A percentile compares a stretch with the other conserved stretches of the same genome.
phyloP scores from a whole-genome alignment of 768 basidiomycete genomes.

The Lepiota venenata region DNA sequence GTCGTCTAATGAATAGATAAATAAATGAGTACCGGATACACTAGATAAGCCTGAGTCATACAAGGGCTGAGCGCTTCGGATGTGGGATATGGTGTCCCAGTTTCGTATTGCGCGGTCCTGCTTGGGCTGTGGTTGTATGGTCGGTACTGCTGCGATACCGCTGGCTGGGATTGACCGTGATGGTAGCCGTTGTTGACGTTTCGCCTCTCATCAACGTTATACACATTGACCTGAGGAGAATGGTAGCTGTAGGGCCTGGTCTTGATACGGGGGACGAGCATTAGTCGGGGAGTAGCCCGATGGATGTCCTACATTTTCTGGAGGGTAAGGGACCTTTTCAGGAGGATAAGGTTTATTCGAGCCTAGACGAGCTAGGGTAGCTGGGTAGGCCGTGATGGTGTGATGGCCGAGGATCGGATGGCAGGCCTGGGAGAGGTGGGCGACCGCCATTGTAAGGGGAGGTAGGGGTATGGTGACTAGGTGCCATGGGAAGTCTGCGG shows the following conservation, averaged over 20 bases:
- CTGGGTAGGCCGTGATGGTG: constrained; percentile 1
- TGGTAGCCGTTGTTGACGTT: constrained; percentile 15
- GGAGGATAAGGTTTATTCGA: background rate
- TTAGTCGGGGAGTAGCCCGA: background rate
- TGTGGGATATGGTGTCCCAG: background rate
- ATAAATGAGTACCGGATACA: background rate
- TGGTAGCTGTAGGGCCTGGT: constrained; percentile 11
- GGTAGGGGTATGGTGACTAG: constrained; percentile 10
- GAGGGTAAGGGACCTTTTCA: constrained; percentile 1
- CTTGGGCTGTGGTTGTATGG: constrained; percentile 10
- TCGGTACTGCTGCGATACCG: background rate
- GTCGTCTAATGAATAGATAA: background rate
- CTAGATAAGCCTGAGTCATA: background rate
- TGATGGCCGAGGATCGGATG: constrained; percentile 18
- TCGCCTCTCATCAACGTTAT: constrained; percentile 13
- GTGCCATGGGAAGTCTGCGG: constrained; percentile 24
- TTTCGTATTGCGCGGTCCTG: constrained; percentile 1
- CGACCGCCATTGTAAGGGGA: constrained; percentile 11
- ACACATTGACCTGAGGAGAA: constrained; percentile 15
- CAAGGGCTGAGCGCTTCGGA: constrained; percentile 6
- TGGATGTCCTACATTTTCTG: background rate
- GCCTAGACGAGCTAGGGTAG: constrained; percentile 6
- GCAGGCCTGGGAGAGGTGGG: constrained; percentile 15
- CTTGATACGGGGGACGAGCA: constrained; percentile 6
- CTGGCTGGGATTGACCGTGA: constrained; percentile 13